Percentiles rank a stretch among this genome's conserved stretches.
Conservation (phyloP, 768 basidiomycete species). For the Suillus subluteus region DNA sequence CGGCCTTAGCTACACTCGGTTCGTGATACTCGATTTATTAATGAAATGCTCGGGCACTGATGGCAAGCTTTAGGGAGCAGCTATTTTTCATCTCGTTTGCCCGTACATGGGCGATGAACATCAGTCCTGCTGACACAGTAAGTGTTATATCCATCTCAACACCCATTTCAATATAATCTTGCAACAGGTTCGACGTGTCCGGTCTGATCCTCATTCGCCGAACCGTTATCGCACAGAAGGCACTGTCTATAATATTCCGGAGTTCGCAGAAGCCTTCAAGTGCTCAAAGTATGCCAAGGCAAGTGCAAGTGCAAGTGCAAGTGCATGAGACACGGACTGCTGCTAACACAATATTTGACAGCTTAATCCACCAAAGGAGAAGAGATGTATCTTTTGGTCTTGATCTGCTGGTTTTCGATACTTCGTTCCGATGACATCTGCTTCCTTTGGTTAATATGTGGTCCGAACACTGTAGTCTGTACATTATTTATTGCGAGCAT, state of each 20-base stretch:
- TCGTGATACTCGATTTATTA: slow-evolving; percentile 14
- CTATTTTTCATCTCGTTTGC: slow-evolving; percentile 93
- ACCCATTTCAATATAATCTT: neutral
- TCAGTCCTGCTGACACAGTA: slow-evolving; percentile 78
- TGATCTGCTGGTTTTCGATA: slow-evolving; percentile 24
- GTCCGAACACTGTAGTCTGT: slow-evolving; percentile 8
- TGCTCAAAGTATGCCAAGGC: slow-evolving; percentile 81
- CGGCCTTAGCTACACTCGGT: slow-evolving; percentile 78
- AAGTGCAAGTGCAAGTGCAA: slow-evolving; percentile 47
- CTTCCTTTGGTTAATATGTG: slow-evolving; percentile 17
- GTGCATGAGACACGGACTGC: neutral
- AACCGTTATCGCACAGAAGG: slow-evolving; percentile 80
- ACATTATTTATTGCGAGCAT: slow-evolving; percentile 12
- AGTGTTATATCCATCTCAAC: slow-evolving; percentile 27
- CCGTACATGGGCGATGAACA: slow-evolving; percentile 83
- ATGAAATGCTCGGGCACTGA: slow-evolving; percentile 1
- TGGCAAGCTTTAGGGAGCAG: slow-evolving; percentile 66
- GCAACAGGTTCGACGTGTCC: slow-evolving; percentile 69
- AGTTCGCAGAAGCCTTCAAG: slow-evolving; percentile 87
- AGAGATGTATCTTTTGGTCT: slow-evolving; percentile 83
- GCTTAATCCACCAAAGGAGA: slow-evolving; percentile 83
- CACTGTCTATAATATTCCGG: slow-evolving; percentile 83
- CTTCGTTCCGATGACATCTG: neutral
- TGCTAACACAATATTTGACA: slow-evolving; percentile 30
- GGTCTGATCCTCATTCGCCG: slow-evolving; percentile 90